Percentiles rank a stretch among this genome's conserved stretches.
These are phyloP conservation scores for Durusdinium trenchii DNA, from an alignment of 73 alveolate genomes.

Conservation along the genomic window DNA sequence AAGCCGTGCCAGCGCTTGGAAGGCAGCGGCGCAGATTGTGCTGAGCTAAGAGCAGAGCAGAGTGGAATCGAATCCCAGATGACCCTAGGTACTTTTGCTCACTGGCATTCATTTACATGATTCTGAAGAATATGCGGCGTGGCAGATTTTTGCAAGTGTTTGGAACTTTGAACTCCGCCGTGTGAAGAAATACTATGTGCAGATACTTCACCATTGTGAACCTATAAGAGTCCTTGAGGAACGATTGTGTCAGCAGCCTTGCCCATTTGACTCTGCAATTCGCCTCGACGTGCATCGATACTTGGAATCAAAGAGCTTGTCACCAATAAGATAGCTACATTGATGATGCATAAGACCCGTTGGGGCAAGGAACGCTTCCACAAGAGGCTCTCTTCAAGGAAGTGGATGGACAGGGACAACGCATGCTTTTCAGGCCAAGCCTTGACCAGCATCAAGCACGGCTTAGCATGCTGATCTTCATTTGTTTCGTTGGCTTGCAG, in stretches of 20 bases:
- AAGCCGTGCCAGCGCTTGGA: slow-evolving; percentile 76
- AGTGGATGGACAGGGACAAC: slow-evolving; percentile 78
- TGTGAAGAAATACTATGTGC: background rate
- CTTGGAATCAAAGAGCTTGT: background rate
- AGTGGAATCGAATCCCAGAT: too few species aligned
- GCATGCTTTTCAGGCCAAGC: slow-evolving; percentile 91
- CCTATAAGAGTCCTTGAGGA: background rate
- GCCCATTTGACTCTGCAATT: slow-evolving; percentile 75
- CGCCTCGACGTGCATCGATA: slow-evolving; percentile 88
- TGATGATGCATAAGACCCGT: background rate
- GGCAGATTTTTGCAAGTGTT: background rate
- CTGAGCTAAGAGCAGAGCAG: too few species aligned
- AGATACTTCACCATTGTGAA: background rate
- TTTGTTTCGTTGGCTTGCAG: too few species aligned
- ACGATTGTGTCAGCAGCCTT: slow-evolving; percentile 47
- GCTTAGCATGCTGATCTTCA: too few species aligned
- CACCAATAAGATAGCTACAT: background rate
- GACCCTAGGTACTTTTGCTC: slow-evolving; percentile 44
- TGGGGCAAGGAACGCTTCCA: slow-evolving; percentile 72
- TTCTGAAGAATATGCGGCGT: slow-evolving; percentile 51
- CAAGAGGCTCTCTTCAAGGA: slow-evolving; percentile 72
- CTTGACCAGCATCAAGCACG: too few species aligned
- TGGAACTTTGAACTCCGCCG: background rate
- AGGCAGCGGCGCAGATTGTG: background rate
- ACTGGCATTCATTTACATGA: slow-evolving; percentile 65